Base-by-base conservation (phyloP, 1,284 basidiomycete species). In the Anthracocystis walkeri region DNA sequence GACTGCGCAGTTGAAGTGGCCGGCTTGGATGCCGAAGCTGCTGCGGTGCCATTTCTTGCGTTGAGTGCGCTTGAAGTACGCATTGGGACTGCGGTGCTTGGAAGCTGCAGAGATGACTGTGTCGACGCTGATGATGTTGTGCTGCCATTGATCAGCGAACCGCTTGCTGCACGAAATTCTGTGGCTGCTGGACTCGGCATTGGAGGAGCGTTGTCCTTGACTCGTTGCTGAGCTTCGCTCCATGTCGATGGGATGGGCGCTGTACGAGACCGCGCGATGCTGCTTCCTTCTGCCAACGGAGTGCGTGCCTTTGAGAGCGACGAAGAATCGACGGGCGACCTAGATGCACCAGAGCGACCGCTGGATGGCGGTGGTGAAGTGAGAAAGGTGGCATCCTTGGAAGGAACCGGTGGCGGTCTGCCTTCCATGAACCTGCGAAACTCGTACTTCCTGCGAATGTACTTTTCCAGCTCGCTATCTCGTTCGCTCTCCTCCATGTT, bases 381-480 rank as follows among this genome's bases (percentile, higher is more conserved):
- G 49, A 76, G 59, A 23, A 72, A 68, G n/a, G 75, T 69, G 12
- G 74, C 70, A 29, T 81, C 79, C 38, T 81, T 81, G 29, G 51
- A 49, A 2, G 79, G 79, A 16, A 81, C 79, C 21, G 79, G 79
- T 12, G 79, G 79, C 12, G 77, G 71, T 20, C 55, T 58, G 2
- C 66, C 64, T n/a, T 78, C 79, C 49, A 77, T 67, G 49, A 81
- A 82, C n/a, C 74, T 57, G 38, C 66, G 67, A 27, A 60, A 75
- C 70, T 86, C 83, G 78, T 61, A 88, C 89, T 79, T 86, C 90
- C 91, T 88, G 72, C 93, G 89, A 74, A 94, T 93, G 86, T 90
- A 94, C 81, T 90, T 90, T 85, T 94, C 93, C 33, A 94, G 87
- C 68, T 94, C 93, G 73, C 91, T 92, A 21, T 85, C 92, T 33